Evolutionary conservation across 2,329 filamentous ascomycete species (phyloP).

Genomic region (Cercospora nicotianae): DNA sequence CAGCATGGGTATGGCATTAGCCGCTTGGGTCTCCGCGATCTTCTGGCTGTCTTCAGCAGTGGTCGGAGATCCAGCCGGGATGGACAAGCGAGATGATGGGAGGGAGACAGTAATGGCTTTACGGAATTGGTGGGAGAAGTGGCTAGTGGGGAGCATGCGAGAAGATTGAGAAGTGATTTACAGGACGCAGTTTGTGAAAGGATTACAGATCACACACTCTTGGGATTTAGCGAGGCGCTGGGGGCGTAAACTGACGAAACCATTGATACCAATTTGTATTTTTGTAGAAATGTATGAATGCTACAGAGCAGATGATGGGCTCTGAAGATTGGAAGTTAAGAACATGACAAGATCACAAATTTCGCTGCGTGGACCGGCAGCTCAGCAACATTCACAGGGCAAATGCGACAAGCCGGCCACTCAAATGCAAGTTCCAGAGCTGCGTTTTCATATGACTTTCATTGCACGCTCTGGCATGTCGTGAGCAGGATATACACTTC

Average conservation of each 20-base stretch:
- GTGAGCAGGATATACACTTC: not conserved
- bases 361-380: not conserved
- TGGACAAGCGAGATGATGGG: conserved; percentile 60
- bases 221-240: conserved; percentile 10
- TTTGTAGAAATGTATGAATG: conserved; percentile 5
- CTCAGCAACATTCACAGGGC: not conserved
- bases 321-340: not conserved
- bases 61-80: conserved; percentile 61
- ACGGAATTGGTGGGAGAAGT: conserved; percentile 61
- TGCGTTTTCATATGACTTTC: not conserved
- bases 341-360: not conserved
- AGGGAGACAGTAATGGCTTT: conserved; percentile 60
- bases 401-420: not conserved
- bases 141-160: conserved; percentile 45
- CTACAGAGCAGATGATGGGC: not conserved
- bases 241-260: not conserved
- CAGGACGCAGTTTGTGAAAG: not conserved
- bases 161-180: conserved; percentile 23
- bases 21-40: conserved; percentile 59
- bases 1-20: conserved; percentile 57
- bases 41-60: conserved; percentile 58
- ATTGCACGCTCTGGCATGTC: not conserved
- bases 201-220: not conserved
- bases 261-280: conserved; percentile 7
- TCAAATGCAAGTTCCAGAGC: too few species aligned